Evolutionary conservation across 2,329 filamentous ascomycete species (phyloP).

Genomic region (Beauveria pseudobassiana): DNA sequence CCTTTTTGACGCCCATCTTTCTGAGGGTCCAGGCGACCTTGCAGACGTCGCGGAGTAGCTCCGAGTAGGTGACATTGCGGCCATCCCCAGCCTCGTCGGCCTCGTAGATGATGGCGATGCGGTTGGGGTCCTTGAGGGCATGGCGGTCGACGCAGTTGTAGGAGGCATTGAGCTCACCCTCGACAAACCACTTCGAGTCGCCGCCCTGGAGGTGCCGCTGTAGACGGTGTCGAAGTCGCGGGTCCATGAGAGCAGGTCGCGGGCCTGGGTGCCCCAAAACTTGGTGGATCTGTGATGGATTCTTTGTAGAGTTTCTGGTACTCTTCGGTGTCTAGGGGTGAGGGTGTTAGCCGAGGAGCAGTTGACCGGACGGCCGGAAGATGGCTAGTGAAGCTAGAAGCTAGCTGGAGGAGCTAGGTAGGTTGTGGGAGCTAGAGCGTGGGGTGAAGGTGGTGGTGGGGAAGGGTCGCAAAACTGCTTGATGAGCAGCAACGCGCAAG

Average conservation of each 20-base stretch:
- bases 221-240: constrained; percentile 86
- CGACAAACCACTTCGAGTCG: constrained; percentile 89
- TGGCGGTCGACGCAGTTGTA: constrained; percentile 98
- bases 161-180: constrained; percentile 87
- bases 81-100: constrained; percentile 85
- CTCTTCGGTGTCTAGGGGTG: constrained; percentile 49
- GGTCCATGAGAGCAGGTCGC: constrained; percentile 85
- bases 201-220: constrained; percentile 69
- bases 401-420: not conserved
- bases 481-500: not conserved
- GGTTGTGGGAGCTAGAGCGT: not conserved
- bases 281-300: constrained; percentile 79
- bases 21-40: constrained; percentile 81
- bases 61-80: constrained; percentile 83
- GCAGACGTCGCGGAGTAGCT: constrained; percentile 88
- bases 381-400: not conserved
- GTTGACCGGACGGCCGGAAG: constrained; percentile 10
- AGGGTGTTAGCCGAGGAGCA: constrained; percentile 3
- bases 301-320: constrained; percentile 66
- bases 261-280: constrained; percentile 83
- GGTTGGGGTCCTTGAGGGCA: constrained; percentile 88
- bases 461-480: not conserved
- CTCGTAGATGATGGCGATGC: constrained; percentile 96
- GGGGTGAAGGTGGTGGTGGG: not conserved
- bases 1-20: constrained; percentile 93